phyloP scores from a whole-genome alignment of 2,329 filamentous ascomycete species.

The Coniochaeta hoffmannii region DNA sequence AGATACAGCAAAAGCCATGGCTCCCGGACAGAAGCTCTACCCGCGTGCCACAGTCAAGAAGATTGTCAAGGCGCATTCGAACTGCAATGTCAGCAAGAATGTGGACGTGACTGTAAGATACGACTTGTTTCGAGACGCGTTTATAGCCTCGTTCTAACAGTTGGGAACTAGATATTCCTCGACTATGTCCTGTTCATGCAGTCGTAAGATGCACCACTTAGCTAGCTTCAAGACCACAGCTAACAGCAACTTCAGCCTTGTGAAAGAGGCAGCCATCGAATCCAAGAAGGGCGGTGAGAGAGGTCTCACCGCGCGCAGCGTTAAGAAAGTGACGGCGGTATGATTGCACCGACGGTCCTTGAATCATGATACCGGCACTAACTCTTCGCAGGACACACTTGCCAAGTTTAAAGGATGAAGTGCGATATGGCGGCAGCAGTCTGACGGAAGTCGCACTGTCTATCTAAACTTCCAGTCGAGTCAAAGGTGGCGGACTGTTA shows the following conservation, averaged over 20 bases:
- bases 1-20: constrained; percentile 42
- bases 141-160: not conserved
- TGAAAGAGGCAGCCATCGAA: constrained; percentile 73
- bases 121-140: not conserved
- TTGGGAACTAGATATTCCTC: constrained; percentile 62
- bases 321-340: constrained; percentile 72
- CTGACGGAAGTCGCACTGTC: too few species aligned
- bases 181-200: constrained; percentile 80
- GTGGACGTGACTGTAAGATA: constrained; percentile 69
- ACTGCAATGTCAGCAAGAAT: constrained; percentile 74
- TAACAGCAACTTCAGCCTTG: constrained; percentile 43
- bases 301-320: constrained; percentile 64
- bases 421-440: too few species aligned
- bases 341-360: constrained; percentile 3
- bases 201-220: constrained; percentile 31
- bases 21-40: constrained; percentile 65
- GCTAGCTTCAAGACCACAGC: not conserved
- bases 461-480: not conserved
- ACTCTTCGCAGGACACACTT: constrained; percentile 46
- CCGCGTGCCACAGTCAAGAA: constrained; percentile 80
- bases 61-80: constrained; percentile 83
- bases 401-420: constrained; percentile 61
- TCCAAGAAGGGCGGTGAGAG: constrained; percentile 68
- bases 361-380: not conserved
- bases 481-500: not conserved